Percentiles rank a stretch among this genome's conserved stretches.
phyloP scores from a whole-genome alignment of 345 rosid species.

The Pistacia vera region DNA sequence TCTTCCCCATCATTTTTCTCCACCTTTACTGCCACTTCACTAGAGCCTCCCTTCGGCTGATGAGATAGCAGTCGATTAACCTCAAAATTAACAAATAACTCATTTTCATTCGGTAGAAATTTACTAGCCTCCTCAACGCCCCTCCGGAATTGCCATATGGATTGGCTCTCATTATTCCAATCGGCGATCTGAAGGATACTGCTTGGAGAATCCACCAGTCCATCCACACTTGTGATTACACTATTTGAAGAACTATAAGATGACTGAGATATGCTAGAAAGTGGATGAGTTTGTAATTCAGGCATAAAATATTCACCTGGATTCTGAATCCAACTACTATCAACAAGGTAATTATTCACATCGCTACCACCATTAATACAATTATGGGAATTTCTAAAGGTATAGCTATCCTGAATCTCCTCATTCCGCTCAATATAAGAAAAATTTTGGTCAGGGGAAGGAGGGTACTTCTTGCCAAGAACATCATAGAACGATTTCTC shows the following conservation, averaged over 20 bases:
- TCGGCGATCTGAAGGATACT: constrained; percentile 41
- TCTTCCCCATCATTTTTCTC: constrained; percentile 37
- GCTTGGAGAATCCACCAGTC: constrained; percentile 52
- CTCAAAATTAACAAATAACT: constrained; percentile 41
- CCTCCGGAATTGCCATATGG: constrained; percentile 68
- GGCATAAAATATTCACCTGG: constrained; percentile 34
- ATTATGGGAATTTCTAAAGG: constrained; percentile 28
- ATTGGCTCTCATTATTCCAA: constrained; percentile 49
- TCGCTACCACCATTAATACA: constrained; percentile 8
- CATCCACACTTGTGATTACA: constrained; percentile 40
- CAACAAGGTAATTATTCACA: constrained; percentile 23
- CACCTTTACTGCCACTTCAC: constrained; percentile 33
- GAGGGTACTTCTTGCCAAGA: constrained; percentile 88
- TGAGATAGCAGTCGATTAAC: constrained; percentile 16
- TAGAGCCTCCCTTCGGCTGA: constrained; percentile 20
- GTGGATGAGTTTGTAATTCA: constrained; percentile 28
- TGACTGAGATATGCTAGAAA: constrained; percentile 40
- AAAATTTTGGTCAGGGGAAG: constrained; percentile 58
- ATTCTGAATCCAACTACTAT: constrained; percentile 28
- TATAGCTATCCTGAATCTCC: constrained; percentile 35
- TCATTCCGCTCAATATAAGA: constrained; percentile 22
- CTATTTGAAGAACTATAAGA: constrained; percentile 55
- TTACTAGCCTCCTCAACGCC: constrained; percentile 81
- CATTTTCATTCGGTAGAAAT: constrained; percentile 55
- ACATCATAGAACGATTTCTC: constrained; percentile 92